Evolutionary conservation across 495 filamentous ascomycete genomes (phyloP), one percentile per base, ranked within the genome.

Genomic region (Neurospora africana): DNA sequence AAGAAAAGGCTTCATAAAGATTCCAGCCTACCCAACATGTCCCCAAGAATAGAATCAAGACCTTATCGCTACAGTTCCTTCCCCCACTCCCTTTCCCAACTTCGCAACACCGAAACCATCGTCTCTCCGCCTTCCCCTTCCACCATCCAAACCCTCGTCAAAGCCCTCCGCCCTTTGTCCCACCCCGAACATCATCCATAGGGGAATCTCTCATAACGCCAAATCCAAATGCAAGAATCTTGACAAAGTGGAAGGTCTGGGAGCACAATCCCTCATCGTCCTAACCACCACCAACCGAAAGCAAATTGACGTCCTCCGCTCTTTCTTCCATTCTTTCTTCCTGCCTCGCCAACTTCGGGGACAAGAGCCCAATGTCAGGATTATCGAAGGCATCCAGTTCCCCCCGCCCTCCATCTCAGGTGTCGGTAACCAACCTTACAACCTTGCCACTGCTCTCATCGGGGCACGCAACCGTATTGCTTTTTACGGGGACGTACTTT

Each of bases 341-440:
- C 33, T 5, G 4, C 19, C 44, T 39, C 5, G 33, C 69, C 6
- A 39, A 11, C n/a, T 8, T 23, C 21, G 15, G 4, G 38, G 38
- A 11, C 4, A 15, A 39, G 6, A 17, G 7, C 47, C 23, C 47
- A 27, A 5, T 10, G 10, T 58, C 47, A 13, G 43, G 19, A 10
- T 44, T 4, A 8, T 21, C 8, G 23, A 2, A 23, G 44, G 23
- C 11, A 9, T 23, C 3, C 44, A 53, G 8, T 9, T 5, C 30
- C 68, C 17, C 68, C 68, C 7, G 11, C 74, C 61, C n/a, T 53
- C 30, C 68, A 4, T 53, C 3, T 77, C 77, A 15, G 67, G 61
- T 6, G 75, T 73, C 41, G 77, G 77, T 68, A 75, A 78, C 69
- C 77, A 78, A 58, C 73, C 77, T 9, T 77, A 76, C 37, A 53